These are phyloP conservation scores for Leucosporidium scottii DNA, from an alignment of 768 basidiomycete species.

Conservation along the genomic window DNA sequence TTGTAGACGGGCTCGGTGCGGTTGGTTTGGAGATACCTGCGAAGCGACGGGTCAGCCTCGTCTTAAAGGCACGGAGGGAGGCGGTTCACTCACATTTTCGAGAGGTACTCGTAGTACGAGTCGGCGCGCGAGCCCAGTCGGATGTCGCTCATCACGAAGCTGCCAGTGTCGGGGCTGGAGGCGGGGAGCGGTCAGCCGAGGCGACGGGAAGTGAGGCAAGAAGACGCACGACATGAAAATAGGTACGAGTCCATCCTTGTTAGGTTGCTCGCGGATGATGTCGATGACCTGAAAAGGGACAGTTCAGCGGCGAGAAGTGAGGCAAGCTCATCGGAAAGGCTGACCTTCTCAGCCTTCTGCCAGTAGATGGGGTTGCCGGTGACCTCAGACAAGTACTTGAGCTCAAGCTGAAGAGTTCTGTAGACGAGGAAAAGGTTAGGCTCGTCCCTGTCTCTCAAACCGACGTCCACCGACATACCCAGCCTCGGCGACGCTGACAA, in stretches of 20 bases:
- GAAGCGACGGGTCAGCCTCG: constrained; percentile 46
- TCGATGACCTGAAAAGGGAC: constrained; percentile 54
- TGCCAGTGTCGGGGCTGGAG: constrained; percentile 50
- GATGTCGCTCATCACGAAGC: constrained; percentile 62
- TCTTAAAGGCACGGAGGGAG: constrained; percentile 52
- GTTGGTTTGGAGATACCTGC: constrained; percentile 67
- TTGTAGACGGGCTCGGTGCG: constrained; percentile 67
- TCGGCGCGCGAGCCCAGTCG: constrained; percentile 87
- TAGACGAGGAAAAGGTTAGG: neutral
- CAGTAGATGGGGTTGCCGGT: constrained; percentile 74
- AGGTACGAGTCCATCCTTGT: constrained; percentile 68
- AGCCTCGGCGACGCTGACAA: constrained; percentile 77
- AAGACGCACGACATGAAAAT: constrained; percentile 69
- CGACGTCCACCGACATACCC: constrained; percentile 39
- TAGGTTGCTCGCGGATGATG: constrained; percentile 56
- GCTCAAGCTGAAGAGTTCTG: constrained; percentile 74
- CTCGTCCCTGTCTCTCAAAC: neutral
- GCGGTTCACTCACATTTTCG: neutral
- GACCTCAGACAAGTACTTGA: constrained; percentile 73
- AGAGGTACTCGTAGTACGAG: constrained; percentile 67
- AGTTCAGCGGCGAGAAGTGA: neutral
- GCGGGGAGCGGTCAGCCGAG: neutral
- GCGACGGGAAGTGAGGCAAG: neutral
- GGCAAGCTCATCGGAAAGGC: neutral
- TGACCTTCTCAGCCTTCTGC: constrained; percentile 66